Evolutionary conservation across 2,329 filamentous ascomycete species (phyloP), one percentile per base, ranked within the genome.

Genomic region (Fusarium zealandicum): DNA sequence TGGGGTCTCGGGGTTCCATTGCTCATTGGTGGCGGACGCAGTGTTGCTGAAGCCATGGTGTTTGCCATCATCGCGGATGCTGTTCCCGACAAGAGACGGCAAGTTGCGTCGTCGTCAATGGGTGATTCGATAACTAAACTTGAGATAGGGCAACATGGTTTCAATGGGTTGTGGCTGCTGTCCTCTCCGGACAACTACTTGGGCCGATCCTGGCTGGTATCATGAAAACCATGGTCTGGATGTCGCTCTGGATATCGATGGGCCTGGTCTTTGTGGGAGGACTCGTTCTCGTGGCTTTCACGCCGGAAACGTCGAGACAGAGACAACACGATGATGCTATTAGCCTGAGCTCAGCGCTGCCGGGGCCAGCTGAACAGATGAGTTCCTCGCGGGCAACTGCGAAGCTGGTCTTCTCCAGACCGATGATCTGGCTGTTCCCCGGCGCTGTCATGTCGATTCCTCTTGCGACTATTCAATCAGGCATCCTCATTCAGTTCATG

Each of bases 11-110:
- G 67, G 17, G 53, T 41, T 14, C 40, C 61, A 7, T 35, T 68
- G 9, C 43, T 70, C 18, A 11, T 68, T n/a, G 66, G 68, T 2
- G 68, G 68, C 8, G 67, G 68, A 5, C 51, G 57, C 14, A 54
- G 58, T 20, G 61, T 70, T 22, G 61, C 57, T 12, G 68, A 70
- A 28, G 64, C 67, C 25, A 69, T 69, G 59, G 53, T 69, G 11
- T 70, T 70, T 41, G 55, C 68, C 28, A 61, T 67, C 18, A 54
- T 68, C 30, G 63, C 59, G n/a, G 64, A 69, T 20, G 45, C 46
- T 6, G 54, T 52, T 12, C 42, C 60, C 13, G 37, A 51, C 17
- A 33, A 44, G 10, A 62, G 57, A 18, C 48, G 63, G 68, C 57
- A 52, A 53, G 44, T 52, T 22, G 4, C 18, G 12, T 12, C 17